These are phyloP conservation scores for Trifolium dubium DNA, from an alignment of 306 rosid genomes.

Conservation along the genomic window DNA sequence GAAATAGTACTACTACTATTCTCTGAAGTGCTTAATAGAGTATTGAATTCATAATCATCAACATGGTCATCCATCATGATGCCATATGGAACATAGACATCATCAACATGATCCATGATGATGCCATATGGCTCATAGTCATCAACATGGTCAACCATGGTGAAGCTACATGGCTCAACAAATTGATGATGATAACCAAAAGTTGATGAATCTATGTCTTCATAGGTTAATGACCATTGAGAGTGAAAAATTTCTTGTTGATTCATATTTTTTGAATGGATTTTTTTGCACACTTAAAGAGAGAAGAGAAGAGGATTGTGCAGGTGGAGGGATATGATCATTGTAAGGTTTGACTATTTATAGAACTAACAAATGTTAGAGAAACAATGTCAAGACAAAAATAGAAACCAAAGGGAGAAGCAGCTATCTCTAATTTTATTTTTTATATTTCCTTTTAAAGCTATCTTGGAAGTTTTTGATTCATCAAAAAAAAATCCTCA, in stretches of 20 bases:
- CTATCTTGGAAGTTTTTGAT: slow-evolving; percentile 3
- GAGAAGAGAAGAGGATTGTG: slow-evolving; percentile 25
- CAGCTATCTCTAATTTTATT: background rate
- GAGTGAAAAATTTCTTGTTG: slow-evolving; percentile 45
- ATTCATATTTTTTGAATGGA: slow-evolving; percentile 40
- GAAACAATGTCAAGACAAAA: slow-evolving; percentile 35
- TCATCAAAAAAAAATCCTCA: background rate
- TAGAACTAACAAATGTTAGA: background rate
- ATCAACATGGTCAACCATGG: slow-evolving; percentile 30
- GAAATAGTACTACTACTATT: background rate
- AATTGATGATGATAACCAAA: slow-evolving; percentile 34
- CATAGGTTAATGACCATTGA: slow-evolving; percentile 43
- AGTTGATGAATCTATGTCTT: slow-evolving; percentile 45
- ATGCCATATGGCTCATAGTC: slow-evolving; percentile 21
- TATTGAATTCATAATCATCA: slow-evolving; percentile 43
- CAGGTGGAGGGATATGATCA: slow-evolving; percentile 15
- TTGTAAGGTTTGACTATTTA: slow-evolving; percentile 33
- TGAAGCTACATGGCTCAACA: slow-evolving; percentile 41
- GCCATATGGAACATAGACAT: slow-evolving; percentile 35
- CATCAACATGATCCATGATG: slow-evolving; percentile 32
- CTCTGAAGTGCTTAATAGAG: slow-evolving; percentile 35
- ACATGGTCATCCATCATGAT: slow-evolving; percentile 38
- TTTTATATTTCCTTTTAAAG: background rate
- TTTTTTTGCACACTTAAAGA: background rate
- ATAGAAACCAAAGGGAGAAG: slow-evolving; percentile 14